Base-by-base conservation (phyloP, 2,329 filamentous ascomycete genomes). In the Aspergillus tamarii region DNA sequence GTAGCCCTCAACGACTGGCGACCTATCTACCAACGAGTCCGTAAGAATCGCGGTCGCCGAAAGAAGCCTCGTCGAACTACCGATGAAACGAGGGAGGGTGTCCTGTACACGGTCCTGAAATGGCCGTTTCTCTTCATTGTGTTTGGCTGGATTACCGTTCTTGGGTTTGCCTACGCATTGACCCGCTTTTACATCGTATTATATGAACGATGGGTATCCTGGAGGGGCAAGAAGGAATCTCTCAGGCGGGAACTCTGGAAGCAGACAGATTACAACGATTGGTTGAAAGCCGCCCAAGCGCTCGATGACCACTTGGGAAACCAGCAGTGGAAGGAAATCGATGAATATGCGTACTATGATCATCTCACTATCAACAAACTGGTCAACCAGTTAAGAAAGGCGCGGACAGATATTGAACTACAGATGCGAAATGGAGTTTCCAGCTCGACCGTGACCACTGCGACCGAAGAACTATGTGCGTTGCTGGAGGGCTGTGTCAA, bases 1-100 rank as follows among this genome's bases (percentile, higher is more conserved):
- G 91, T 92, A 4, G 94, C 95, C 46, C 88, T 96, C 74, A 96
- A 96, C 77, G 95, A 99, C 82, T 99, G 95, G 95, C 89, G 92
- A 19, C 95, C 95, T 0, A 88, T 98, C 14, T 89, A 91, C 70
- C 88, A 94, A 74, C 89, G 86, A 62, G 84, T 94, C 26, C 83
- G 84, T 63, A 81, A 76, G 76, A 78, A 72, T 67, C 77, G 74
- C 69, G 68, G 69, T 43, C 74, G 86, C 34, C 84, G 84, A 39
- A 81, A 77, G 63, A 64, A 67, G 19, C 75, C 78, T 2, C 74
- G 73, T 23, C 84, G 91, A 63, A 90, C 87, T 67, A 92, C 89
- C 73, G 95, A 99, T 76, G 95, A 99, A 83, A 98, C 94, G 2
- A 85, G 95, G 69, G 95, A 99, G 81, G 95, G 95, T 23, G 92